phyloP scores from a whole-genome alignment of 805 yeast species.

The Teunomyces atbi region DNA sequence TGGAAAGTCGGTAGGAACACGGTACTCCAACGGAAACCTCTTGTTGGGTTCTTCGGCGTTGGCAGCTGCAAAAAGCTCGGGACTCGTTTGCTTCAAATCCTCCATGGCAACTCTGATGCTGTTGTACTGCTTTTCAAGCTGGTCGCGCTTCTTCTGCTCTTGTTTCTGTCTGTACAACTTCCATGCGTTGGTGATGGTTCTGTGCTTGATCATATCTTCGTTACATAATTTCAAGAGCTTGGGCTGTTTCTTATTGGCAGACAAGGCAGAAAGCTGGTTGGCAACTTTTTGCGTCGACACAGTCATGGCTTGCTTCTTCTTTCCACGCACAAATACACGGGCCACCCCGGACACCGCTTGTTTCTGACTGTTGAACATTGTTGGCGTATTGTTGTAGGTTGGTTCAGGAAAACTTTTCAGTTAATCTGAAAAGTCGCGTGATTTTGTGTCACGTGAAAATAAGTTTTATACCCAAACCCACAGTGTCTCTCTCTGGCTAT shows the following conservation, averaged over 20 bases:
- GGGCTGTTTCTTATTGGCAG: constrained; percentile 89
- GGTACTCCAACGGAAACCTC: constrained; percentile 78
- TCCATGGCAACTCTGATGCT: constrained; percentile 71
- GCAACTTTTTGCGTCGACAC: constrained; percentile 44
- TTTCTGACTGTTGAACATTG: constrained; percentile 2
- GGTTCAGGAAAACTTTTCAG: neutral
- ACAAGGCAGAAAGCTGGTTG: constrained; percentile 71
- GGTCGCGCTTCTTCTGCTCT: constrained; percentile 38
- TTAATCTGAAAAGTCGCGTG: neutral
- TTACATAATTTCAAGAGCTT: constrained; percentile 66
- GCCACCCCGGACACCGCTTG: neutral
- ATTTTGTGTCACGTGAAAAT: neutral
- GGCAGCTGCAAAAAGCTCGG: constrained; percentile 62
- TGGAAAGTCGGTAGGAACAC: constrained; percentile 89
- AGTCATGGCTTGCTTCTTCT: constrained; percentile 27
- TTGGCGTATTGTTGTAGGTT: neutral
- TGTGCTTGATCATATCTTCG: constrained; percentile 85
- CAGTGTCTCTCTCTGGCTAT: too few relatives aligned
- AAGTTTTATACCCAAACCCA: too few relatives aligned
- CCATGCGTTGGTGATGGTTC: constrained; percentile 85
- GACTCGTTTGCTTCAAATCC: constrained; percentile 52
- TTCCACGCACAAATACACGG: constrained; percentile 28
- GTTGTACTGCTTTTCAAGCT: constrained; percentile 58
- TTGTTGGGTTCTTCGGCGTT: constrained; percentile 52
- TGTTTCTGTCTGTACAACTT: constrained; percentile 53